Conservation (phyloP, 805 yeast species). For the Pichia manshurica region DNA sequence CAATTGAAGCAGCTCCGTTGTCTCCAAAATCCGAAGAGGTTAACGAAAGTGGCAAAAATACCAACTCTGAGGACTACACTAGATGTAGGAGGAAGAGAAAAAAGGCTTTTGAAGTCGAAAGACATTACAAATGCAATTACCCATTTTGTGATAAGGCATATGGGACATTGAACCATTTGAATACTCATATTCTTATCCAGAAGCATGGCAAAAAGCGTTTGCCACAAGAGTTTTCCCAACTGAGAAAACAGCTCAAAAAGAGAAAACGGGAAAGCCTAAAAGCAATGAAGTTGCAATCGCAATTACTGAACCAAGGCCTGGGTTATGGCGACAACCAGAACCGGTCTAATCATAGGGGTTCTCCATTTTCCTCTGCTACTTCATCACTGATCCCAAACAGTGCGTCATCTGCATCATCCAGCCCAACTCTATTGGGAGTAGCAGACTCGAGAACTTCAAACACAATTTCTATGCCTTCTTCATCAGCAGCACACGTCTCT, state of each 20-base stretch:
- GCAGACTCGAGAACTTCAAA: no score
- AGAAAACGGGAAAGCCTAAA: constrained; percentile 11
- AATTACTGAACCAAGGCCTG: no score
- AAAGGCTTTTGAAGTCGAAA: constrained; percentile 49
- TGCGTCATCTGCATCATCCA: no score
- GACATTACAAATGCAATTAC: constrained; percentile 46
- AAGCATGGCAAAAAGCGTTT: constrained; percentile 49
- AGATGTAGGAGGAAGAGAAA: constrained; percentile 43
- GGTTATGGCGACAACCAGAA: no score
- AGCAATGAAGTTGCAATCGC: neutral
- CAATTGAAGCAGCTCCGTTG: no score
- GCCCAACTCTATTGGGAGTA: no score
- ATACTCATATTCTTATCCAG: constrained; percentile 50
- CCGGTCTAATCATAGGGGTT: neutral
- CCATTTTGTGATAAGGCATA: constrained; percentile 47
- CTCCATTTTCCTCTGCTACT: neutral
- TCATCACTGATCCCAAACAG: no score
- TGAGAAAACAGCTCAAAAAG: constrained; percentile 39
- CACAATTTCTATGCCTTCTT: no score
- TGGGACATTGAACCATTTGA: constrained; percentile 55
- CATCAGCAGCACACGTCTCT: no score
- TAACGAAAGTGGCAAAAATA: no score
- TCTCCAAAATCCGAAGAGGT: no score
- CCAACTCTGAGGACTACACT: no score
- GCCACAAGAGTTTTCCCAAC: constrained; percentile 50